Conservation (phyloP, 164 flowering plant genomes). For the Buxus sempervirens region DNA sequence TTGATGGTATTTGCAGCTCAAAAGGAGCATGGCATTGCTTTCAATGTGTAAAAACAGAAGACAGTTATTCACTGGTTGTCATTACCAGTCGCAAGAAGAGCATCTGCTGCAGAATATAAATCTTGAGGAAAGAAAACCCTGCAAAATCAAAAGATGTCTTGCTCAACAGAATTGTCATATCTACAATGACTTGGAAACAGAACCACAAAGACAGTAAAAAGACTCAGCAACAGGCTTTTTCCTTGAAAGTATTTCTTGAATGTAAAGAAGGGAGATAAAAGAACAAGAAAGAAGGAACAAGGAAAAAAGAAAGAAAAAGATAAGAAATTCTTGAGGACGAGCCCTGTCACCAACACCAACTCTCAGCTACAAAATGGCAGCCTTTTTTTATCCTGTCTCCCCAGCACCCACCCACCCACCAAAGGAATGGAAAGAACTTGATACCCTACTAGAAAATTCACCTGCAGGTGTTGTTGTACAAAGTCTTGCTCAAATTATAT, state of each 20-base stretch:
- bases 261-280: too few species aligned
- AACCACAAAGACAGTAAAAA: neutral
- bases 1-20: neutral
- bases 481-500: slow-evolving; percentile 54
- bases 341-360: too few species aligned
- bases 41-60: neutral
- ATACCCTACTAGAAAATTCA: slow-evolving; percentile 16
- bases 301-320: too few species aligned
- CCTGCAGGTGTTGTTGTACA: slow-evolving; percentile 97
- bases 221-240: neutral
- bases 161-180: neutral
- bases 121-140: slow-evolving; percentile 98
- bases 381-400: too few species aligned
- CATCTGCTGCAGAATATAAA: slow-evolving; percentile 79
- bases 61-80: slow-evolving; percentile 3
- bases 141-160: slow-evolving; percentile 21
- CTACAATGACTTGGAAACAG: neutral
- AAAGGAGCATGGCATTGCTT: neutral
- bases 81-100: slow-evolving; percentile 41
- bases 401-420: too few species aligned
- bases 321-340: too few species aligned
- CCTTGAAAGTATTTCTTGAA: too few species aligned
- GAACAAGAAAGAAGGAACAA: too few species aligned
- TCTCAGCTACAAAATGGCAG: too few species aligned
- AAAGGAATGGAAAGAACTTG: slow-evolving; percentile 4